Evolutionary conservation across 2,329 filamentous ascomycete genomes (phyloP), one percentile per base, ranked within the genome.

Genomic region (Colletotrichum phormii): DNA sequence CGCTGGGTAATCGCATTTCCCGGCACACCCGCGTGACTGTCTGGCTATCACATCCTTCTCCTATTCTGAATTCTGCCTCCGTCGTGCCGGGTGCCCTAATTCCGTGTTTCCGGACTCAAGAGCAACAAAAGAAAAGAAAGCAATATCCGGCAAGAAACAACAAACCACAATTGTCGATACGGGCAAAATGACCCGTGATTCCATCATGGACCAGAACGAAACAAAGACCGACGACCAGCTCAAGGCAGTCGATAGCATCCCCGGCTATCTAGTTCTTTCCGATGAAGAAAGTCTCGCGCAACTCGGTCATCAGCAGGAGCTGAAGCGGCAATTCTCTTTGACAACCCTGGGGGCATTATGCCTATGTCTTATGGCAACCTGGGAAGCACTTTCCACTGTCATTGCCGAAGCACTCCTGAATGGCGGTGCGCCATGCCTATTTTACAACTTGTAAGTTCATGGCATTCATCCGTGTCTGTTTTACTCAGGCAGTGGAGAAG

Each of bases 301-400:
- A 64, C 54, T 80, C 11, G 79, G 79, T 1, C 78, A 79, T 7
- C 49, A 70, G 4, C 78, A 80, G 35, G 78, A 81, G 55, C 80
- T 85, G 2, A 62, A 74, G 24, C 70, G 75, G 12, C 66, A 71
- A 22, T 85, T 86, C 75, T 84, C 84, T 0, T 74, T 87, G 1
- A 83, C 83, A 76, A 84, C 85, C 0, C 78, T 88, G 1, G 81
- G 81, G 22, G 80, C 81, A 3, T 77, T 88, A 5, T 84, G 84
- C 60, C 77, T 87, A 6, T 86, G 84, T 62, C 78, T 88, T 53
- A 87, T 87, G 85, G 86, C 82, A 51, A 87, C 86, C 13, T 88
- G 86, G 86, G 86, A 88, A 68, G 86, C 86, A 1, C 76, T 87
- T 2, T 83, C 83, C 0, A 83, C 83, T 1, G 85, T 87, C 5